Base-by-base conservation (phyloP, 2,329 filamentous ascomycete species). In the Aspergillus persii region DNA sequence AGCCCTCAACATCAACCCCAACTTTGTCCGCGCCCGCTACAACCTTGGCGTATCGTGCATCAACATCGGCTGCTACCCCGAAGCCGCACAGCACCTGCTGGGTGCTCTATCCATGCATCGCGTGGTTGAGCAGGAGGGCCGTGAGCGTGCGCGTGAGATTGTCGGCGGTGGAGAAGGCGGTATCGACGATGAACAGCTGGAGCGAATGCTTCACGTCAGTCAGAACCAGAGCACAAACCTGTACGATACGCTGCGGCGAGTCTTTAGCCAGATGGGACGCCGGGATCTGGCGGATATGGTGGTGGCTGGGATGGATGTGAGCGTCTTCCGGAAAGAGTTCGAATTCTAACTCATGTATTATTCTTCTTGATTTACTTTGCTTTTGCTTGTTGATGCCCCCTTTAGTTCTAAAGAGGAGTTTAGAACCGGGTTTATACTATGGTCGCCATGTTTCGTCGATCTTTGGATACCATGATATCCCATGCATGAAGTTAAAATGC, bases 181-280 rank as follows among this genome's bases (percentile, higher is more conserved):
- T 3, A 62, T 88, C 3, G 79, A 79, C 27, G 92, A 97, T 69
- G 86, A 85, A 58, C 87, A 91, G 66, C 82, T 97, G 23, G 91
- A 96, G 71, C 84, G 89, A 61, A 92, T 96, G 88, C 89, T 96
- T 56, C 89, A 89, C 54, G 75, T 77, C 47, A 76, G 72, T 52
- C 94, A 98, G 81, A 99, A 99, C 77, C 88, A 96, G 74, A 96
- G 92, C 80, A 97, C 93, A 53, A 99, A 97, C 70, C 80, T 99
- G 60, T 96, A 96, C 76, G 96, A 99, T 75, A 99, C 96, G 11
- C 80, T 99, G 62, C 81, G 94, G 62, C 83, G 96, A 61, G 95
- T 98, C n/a, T 98, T 99, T 76, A 93, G 88, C 8, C 92, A 96
- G 79, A 98, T 99, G 95, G 90, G 90, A 2, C 81, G 95, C 59